Conservation (phyloP, 2,329 filamentous ascomycete genomes). For the Alternaria arborescens region DNA sequence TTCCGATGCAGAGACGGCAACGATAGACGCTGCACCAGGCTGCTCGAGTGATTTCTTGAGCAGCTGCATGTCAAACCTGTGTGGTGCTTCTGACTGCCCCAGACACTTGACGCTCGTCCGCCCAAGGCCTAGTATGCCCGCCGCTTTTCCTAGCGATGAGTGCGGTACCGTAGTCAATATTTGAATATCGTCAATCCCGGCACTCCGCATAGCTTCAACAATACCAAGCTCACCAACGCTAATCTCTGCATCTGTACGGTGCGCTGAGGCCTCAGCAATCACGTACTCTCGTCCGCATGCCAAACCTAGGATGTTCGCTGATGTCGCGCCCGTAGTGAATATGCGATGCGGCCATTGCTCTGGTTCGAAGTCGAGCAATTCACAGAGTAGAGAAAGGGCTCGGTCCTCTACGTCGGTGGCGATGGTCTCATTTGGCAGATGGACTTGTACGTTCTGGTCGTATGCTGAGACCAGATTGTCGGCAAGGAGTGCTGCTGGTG, state of each 20-base stretch:
- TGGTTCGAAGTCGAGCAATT: conserved; percentile 69
- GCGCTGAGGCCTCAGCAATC: conserved; percentile 57
- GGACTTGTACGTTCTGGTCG: conserved; percentile 86
- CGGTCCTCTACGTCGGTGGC: conserved; percentile 79
- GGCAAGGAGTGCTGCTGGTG: conserved; percentile 80
- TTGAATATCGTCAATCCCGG: conserved; percentile 73
- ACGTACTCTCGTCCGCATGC: conserved; percentile 76
- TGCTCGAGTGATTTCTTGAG: conserved; percentile 68
- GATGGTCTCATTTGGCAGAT: conserved; percentile 78
- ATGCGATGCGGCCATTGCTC: conserved; percentile 73
- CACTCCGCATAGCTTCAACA: conserved; percentile 68
- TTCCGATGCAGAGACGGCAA: conserved; percentile 84
- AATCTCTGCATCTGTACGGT: conserved; percentile 38
- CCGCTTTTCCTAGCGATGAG: conserved; percentile 84
- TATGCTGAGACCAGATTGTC: conserved; percentile 83
- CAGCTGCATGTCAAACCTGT: conserved; percentile 72
- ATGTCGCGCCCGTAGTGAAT: conserved; percentile 79
- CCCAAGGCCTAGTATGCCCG: conserved; percentile 81
- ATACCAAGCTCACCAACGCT: conserved; percentile 75
- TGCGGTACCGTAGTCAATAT: conserved; percentile 84
- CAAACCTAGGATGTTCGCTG: conserved; percentile 70
- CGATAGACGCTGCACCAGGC: conserved; percentile 71
- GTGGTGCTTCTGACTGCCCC: conserved; percentile 63
- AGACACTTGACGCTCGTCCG: conserved; percentile 72
- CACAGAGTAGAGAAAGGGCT: conserved; percentile 73